Conservation (phyloP, 495 filamentous ascomycete species). For the Neurospora sp. region DNA sequence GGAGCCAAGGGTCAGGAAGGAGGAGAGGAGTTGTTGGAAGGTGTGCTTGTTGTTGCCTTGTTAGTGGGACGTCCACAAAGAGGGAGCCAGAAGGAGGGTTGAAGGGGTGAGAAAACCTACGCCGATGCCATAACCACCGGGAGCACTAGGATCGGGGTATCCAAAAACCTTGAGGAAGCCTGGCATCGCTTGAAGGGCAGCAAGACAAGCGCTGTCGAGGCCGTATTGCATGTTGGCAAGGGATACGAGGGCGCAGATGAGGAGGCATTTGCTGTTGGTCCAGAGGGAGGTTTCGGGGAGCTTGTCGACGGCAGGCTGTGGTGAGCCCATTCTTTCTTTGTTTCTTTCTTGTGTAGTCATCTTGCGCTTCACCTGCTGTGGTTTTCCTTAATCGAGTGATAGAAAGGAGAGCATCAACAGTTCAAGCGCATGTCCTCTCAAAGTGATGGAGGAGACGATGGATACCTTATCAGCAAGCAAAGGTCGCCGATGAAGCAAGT, state of each 20-base stretch:
- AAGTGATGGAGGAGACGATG: background rate
- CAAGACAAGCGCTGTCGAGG: conserved; percentile 47
- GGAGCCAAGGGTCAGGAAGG: conserved; percentile 47
- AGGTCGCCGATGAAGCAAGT: background rate
- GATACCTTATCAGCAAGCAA: background rate
- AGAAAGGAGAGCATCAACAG: background rate
- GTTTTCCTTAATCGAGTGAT: background rate
- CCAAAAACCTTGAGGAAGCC: conserved; percentile 42
- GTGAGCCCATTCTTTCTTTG: background rate
- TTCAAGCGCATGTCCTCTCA: too few species aligned
- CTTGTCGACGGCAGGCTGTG: background rate
- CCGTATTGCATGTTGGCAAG: conserved; percentile 46
- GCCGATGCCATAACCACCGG: conserved; percentile 14
- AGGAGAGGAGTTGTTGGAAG: conserved; percentile 45
- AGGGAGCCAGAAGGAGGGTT: conserved; percentile 9
- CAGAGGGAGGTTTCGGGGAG: conserved; percentile 29
- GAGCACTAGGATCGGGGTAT: conserved; percentile 4
- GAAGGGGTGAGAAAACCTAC: background rate
- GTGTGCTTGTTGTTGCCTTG: conserved; percentile 11
- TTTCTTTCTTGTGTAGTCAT: background rate
- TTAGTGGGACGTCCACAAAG: background rate
- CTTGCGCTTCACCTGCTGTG: background rate
- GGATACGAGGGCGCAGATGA: conserved; percentile 29
- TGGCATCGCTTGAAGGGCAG: conserved; percentile 50
- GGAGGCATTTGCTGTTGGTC: conserved; percentile 29